Evolutionary conservation across 768 basidiomycete genomes (phyloP), one percentile per base, ranked within the genome.

Genomic region (Cytidiella melzeri): DNA sequence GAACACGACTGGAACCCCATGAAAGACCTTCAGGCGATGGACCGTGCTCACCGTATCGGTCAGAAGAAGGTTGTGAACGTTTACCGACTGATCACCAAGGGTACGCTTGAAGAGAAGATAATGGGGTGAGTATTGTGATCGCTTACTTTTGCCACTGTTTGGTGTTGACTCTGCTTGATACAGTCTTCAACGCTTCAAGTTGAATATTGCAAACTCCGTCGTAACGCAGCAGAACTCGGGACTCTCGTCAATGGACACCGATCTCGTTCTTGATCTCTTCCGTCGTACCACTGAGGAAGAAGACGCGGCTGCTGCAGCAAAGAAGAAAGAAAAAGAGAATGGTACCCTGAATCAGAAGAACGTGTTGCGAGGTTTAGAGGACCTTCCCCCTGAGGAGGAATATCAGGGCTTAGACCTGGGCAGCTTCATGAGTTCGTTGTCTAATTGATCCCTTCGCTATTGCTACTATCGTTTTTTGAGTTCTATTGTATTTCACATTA

Each of bases 1-100:
- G 96, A 99, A 64, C 96, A 99, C 60, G 96, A 99, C 65, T 99
- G 96, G 96, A 99, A 99, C 65, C 96, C 96, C 5, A 96, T 95
- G 93, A 98, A 98, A 66, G 96, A 99, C 71, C 70, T 98, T 5
- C 96, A 99, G 63, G 96, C 96, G 6, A 99, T 99, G 96, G 96
- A 99, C 63, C 80, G 96, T 50, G 96, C 96, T 1, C 96, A 98
- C 69, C 85, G 96, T 47, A 85, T 98, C 30, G 96, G 96, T 5
- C 96, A 99, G 70, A 98, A 96, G 74, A 92, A 93, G 67, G 95
- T 98, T 12, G 96, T 99, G 24, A 98, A 98, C 57, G 96, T 99
- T 4, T 99, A 99, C 69, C 86, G 96, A 13, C 70, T 99, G 45
- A 92, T 99, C 58, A 98, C 94, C 11, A 88, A 94, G 62, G 96